Evolutionary conservation across 78 protist species (phyloP), one percentile per base, ranked within the genome.

Genomic region (Guillardia theta): DNA sequence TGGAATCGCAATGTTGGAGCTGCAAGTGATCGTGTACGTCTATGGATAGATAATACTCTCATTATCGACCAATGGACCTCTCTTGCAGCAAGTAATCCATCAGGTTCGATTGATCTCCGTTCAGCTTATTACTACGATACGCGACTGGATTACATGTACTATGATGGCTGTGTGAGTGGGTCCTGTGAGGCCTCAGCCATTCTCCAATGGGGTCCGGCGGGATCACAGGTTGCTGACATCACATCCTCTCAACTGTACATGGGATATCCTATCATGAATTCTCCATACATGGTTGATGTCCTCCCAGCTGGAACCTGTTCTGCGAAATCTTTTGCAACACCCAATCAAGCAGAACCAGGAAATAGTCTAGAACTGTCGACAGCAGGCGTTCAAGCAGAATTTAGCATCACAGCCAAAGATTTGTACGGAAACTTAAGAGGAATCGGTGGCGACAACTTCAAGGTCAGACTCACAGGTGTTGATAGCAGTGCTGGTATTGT

Each of bases 41-140:
- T 88, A 64, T 88, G 93, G 93, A 64, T 88, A 10, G 93, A 88
- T 43, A 88, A 88, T 64, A 48, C 47, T 64, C 93, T 88, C 47
- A 21, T 88, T 41, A 88, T 88, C 64, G 62, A 88, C 93, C 93
- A 88, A 64, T 88, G 93, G 93, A 15, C 93, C 4, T 88, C 93
- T 8, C n/a, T 88, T 1, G 41, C 47, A 12, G 64, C 93, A 0
- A 43, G 76, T 9, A n/a, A n/a, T 8, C 93, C 64, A 4, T 30
- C 70, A 33, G 93, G 70, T 64, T 27, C 46, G 45, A 88, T 88
- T 6, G 76, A 48, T 41, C 93, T 88, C 30, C 93, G 54, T 41
- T 48, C 54, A 33, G 93, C 54, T 19, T 45, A 48, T 64, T 88
- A 88, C 93, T 88, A 88, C 62, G 93, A 88, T 43, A 33, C 43